Percentiles rank a stretch among this genome's conserved stretches.
These are phyloP conservation scores for cucumber (Cucumis sativus) DNA, from an alignment of 306 rosid species.

Conservation along the genomic window Cucumber_9930_V3 NC_026656.2:10111501-10112000, in stretches of 20 bases:
- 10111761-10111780: slow-evolving; percentile 71
- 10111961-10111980: slow-evolving; percentile 59
- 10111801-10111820: slow-evolving; percentile 84
- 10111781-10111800: slow-evolving; percentile 90
- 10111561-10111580: slow-evolving; percentile 49
- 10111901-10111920: slow-evolving; percentile 14
- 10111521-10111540: slow-evolving; percentile 56
- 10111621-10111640: slow-evolving; percentile 70
- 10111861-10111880: slow-evolving; percentile 48
- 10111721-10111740: slow-evolving; percentile 99
- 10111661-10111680: slow-evolving; percentile 71
- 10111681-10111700: slow-evolving; percentile 62
- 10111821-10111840: slow-evolving; percentile 85
- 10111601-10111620: slow-evolving; percentile 46
- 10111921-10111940: slow-evolving; percentile 45
- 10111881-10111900: slow-evolving; percentile 69
- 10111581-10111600: slow-evolving; percentile 57
- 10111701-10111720: slow-evolving; percentile 74
- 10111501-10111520: slow-evolving; percentile 38
- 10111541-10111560: slow-evolving; percentile 42
- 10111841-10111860: slow-evolving; percentile 68
- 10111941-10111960: slow-evolving; percentile 64
- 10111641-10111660: slow-evolving; percentile 92
- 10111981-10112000: not conserved
- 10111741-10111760: slow-evolving; percentile 62